Evolutionary conservation across 148 eudicot species (phyloP), one percentile per base, ranked within the genome.

Genomic region (Rhododendron griersonianum): DNA sequence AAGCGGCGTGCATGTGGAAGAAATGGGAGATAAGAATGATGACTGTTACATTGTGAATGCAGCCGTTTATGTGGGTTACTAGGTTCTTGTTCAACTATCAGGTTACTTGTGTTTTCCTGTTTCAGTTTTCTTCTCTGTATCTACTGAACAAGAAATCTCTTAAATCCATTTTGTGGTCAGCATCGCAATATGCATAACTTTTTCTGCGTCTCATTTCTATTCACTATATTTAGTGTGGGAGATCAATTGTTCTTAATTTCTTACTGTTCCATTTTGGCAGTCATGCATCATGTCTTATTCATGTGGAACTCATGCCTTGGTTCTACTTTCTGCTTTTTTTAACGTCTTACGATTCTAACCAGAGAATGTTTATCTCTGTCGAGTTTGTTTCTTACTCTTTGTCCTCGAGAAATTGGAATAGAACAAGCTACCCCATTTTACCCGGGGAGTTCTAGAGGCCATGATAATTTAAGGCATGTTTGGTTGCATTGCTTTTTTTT

Each of bases 31-130:
- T 88, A 95, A 94, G 86, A 95, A 94, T 83, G 98, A 94, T 16
- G 96, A 97, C 71, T 95, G 98, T 87, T 95, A 94, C 91, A 95
- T 97, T 82, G 99, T 97, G 73, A 97, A 97, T 90, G 99, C 99
- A 19, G 99, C 98, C 74, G 98, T 97, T 81, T 97, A 97, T 88
- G 96, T 97, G 82, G 99, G 98, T 67, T 97, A 97, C 82, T 95
- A 81, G 87, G 51, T 84, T 78, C 57, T 50, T 63, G 80, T 47
- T 75, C 9, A 39, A 33, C 50, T 63, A 13, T 37, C 50, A 57
- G 84, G 50, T 45, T 28, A 37, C 41, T 83, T 45, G 23, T 61
- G 59, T 61, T 83, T 86, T 63, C 39, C 7, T 59, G 78, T 83
- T 69, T 69, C 67, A 23, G 57, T 82, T 82, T 83, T 69, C 48